phyloP scores from a whole-genome alignment of 306 rosid genomes.

The Vachellia pachyceras region DNA sequence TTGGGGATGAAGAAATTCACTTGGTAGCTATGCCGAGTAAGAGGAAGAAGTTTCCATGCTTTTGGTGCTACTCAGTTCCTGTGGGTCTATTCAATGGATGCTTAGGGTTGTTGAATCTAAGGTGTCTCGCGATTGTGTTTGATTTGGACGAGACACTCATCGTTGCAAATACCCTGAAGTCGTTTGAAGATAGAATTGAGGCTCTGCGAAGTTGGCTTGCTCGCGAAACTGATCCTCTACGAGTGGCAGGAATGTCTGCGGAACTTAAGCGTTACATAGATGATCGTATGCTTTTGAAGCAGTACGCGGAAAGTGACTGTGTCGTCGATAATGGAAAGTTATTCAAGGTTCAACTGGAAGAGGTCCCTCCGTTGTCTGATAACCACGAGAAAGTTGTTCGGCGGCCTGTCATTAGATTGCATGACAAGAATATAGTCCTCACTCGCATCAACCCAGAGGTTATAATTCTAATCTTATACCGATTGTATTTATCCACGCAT shows the following conservation, averaged over 20 bases:
- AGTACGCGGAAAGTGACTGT: slow-evolving; percentile 64
- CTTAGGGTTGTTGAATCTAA: slow-evolving; percentile 72
- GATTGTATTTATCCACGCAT: slow-evolving; percentile 14
- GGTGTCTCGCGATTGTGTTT: slow-evolving; percentile 92
- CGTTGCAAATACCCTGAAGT: slow-evolving; percentile 98
- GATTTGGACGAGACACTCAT: slow-evolving; percentile 97
- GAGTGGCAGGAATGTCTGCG: slow-evolving; percentile 76
- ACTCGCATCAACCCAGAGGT: slow-evolving; percentile 99
- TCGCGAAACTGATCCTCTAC: slow-evolving; percentile 71
- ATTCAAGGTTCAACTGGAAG: slow-evolving; percentile 82
- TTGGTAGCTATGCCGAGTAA: slow-evolving; percentile 97
- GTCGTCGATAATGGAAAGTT: slow-evolving; percentile 82
- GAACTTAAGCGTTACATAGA: slow-evolving; percentile 88
- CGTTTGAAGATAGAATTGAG: slow-evolving; percentile 92
- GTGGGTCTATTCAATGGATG: slow-evolving; percentile 72
- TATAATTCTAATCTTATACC: slow-evolving; percentile 16
- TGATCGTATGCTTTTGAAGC: slow-evolving; percentile 81
- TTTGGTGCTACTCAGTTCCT: slow-evolving; percentile 91
- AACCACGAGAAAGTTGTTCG: slow-evolving; percentile 68
- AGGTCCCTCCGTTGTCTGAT: slow-evolving; percentile 60
- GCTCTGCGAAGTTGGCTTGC: slow-evolving; percentile 70
- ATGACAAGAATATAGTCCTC: slow-evolving; percentile 79
- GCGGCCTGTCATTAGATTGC: slow-evolving; percentile 88
- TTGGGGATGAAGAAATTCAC: slow-evolving; percentile 90
- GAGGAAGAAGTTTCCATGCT: slow-evolving; percentile 93